Conservation (phyloP, 257 asterid genomes). For the Anisodus tanguticus region DNA sequence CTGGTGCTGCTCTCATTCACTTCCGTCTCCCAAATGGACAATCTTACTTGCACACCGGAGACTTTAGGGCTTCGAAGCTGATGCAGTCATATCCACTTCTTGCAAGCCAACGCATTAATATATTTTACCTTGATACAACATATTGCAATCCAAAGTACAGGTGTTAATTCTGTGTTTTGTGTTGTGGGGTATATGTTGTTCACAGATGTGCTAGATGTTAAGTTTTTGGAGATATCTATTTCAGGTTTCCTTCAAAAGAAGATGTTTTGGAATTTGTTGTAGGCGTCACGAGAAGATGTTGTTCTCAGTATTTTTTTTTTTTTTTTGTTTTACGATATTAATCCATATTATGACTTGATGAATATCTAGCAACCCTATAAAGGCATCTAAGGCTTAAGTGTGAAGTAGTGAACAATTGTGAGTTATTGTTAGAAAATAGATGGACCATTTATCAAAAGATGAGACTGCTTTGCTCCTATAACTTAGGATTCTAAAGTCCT, state of each 20-base stretch:
- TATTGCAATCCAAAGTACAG: conserved; percentile 44
- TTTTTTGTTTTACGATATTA: not conserved
- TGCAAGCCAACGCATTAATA: conserved; percentile 23
- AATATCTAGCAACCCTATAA: not conserved
- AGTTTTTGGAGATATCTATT: not conserved
- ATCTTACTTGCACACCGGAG: conserved; percentile 45
- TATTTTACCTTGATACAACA: conserved; percentile 45
- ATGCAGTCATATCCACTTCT: conserved; percentile 39
- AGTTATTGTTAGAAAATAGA: not conserved
- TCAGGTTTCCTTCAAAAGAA: conserved; percentile 43
- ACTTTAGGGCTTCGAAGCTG: conserved; percentile 41
- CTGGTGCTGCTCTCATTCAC: conserved; percentile 46
- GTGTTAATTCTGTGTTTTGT: conserved; percentile 12
- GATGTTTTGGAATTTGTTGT: conserved; percentile 40
- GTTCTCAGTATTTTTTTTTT: not conserved
- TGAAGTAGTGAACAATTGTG: not conserved
- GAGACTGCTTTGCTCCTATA: not conserved
- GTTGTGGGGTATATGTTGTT: not conserved
- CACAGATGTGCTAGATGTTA: not conserved
- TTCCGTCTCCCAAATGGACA: conserved; percentile 36
- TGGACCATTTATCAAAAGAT: not conserved
- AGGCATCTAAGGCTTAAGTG: not conserved
- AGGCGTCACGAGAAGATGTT: conserved; percentile 30
- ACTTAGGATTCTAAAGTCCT: not conserved
- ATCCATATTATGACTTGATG: not conserved